Percentiles rank a stretch among this genome's conserved stretches.
Evolutionary conservation across 2,329 filamentous ascomycete species (phyloP).

Genomic region (Fusarium veterinarium): DNA sequence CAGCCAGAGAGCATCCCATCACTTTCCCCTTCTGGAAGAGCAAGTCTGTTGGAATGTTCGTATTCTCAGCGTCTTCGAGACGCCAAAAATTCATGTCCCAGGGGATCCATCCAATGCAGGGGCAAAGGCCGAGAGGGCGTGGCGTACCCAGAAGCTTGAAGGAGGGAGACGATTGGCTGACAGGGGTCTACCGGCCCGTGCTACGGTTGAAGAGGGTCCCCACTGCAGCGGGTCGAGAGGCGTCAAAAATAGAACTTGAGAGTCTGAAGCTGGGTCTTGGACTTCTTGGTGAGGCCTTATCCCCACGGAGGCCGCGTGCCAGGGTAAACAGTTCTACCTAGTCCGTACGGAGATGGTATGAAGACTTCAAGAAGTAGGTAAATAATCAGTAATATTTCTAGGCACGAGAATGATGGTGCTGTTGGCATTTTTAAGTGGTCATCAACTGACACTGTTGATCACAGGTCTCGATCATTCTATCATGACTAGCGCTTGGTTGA

Average conservation of each 20-base stretch:
- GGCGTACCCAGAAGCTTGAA: slow-evolving; percentile 15
- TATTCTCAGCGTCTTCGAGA: slow-evolving; percentile 22
- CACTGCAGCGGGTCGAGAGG: slow-evolving; percentile 32
- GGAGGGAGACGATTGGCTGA: slow-evolving; percentile 23
- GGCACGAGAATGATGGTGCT: not conserved
- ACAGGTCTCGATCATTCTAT: slow-evolving; percentile 13
- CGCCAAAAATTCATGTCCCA: slow-evolving; percentile 3
- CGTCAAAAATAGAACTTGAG: slow-evolving; percentile 42
- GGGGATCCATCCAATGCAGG: slow-evolving; percentile 30
- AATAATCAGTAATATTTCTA: not conserved
- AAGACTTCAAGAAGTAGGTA: not conserved
- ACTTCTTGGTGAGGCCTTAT: slow-evolving; percentile 1
- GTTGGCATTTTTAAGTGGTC: not conserved
- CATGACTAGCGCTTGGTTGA: slow-evolving; percentile 8
- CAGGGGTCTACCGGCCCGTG: slow-evolving; percentile 17
- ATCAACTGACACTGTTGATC: slow-evolving; percentile 5
- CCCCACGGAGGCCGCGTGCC: slow-evolving; percentile 35
- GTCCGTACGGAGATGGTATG: not conserved
- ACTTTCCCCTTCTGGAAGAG: slow-evolving; percentile 34
- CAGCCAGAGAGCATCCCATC: slow-evolving; percentile 5
- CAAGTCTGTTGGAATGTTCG: slow-evolving; percentile 21
- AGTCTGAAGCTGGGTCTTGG: slow-evolving; percentile 26
- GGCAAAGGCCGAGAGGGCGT: slow-evolving; percentile 21
- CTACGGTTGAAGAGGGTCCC: slow-evolving; percentile 17
- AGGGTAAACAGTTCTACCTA: slow-evolving; percentile 5